Percentiles rank a stretch among this genome's conserved stretches.
phyloP scores from a whole-genome alignment of 73 alveolate genomes.

The Paramecium sonneborni region DNA sequence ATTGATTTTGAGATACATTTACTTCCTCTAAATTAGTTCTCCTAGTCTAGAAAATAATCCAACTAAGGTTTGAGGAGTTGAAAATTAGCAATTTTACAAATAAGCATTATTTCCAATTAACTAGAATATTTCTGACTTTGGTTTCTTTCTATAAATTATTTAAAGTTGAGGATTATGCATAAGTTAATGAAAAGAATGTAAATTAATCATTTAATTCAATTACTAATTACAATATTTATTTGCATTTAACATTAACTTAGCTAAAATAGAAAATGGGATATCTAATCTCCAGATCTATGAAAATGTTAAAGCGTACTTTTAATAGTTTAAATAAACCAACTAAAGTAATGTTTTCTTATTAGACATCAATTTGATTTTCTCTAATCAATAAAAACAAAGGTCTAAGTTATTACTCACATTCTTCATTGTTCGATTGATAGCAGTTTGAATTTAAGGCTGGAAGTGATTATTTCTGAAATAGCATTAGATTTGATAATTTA shows the following conservation, averaged over 20 bases:
- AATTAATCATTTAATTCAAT: neutral
- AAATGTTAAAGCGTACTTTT: neutral
- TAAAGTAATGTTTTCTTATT: conserved; percentile 13
- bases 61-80: conserved; percentile 12
- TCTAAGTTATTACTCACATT: neutral
- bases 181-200: neutral
- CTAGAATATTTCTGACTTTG: neutral
- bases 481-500: neutral
- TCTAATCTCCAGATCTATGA: conserved; percentile 36
- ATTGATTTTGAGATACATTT: neutral
- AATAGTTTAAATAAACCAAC: neutral
- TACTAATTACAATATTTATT: neutral
- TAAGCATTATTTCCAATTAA: neutral
- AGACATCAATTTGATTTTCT: neutral
- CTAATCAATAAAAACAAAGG: neutral
- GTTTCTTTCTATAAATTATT: neutral
- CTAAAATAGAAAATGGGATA: conserved; percentile 15
- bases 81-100: neutral
- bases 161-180: conserved; percentile 26
- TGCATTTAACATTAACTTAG: neutral
- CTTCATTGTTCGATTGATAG: neutral
- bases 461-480: neutral
- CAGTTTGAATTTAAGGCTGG: neutral
- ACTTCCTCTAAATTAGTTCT: neutral
- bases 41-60: conserved; percentile 14